Evolutionary conservation across 2,329 filamentous ascomycete species (phyloP).

Genomic region (Diaporthe australafricana): DNA sequence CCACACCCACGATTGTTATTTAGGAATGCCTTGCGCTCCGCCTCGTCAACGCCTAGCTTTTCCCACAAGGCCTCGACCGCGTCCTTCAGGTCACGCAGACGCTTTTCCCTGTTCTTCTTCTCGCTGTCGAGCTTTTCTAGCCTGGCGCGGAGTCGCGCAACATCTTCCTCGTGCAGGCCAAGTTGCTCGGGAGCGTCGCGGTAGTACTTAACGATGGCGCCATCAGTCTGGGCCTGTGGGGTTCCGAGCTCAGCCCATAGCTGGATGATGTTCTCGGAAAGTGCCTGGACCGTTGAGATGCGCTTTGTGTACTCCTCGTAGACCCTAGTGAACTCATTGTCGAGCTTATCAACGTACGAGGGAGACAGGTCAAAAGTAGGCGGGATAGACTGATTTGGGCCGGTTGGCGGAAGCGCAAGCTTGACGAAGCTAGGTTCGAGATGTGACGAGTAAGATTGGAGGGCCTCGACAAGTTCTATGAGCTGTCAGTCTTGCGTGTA

Average conservation of each 20-base stretch:
- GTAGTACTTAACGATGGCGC: slow-evolving; percentile 87
- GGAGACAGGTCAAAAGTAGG: slow-evolving; percentile 93
- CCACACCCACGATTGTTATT: slow-evolving; percentile 91
- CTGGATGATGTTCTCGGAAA: slow-evolving; percentile 88
- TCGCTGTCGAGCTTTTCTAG: slow-evolving; percentile 88
- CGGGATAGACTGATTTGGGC: slow-evolving; percentile 79
- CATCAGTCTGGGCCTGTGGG: slow-evolving; percentile 92
- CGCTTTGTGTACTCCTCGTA: slow-evolving; percentile 96
- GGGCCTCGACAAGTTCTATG: slow-evolving; percentile 90
- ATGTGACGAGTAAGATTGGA: slow-evolving; percentile 96
- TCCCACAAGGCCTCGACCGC: slow-evolving; percentile 92
- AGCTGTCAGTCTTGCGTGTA: slow-evolving; percentile 35
- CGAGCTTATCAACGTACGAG: slow-evolving; percentile 85
- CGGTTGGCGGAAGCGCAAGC: slow-evolving; percentile 86
- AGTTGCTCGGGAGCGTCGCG: slow-evolving; percentile 93
- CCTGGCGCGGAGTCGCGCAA: slow-evolving; percentile 77
- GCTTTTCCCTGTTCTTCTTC: slow-evolving; percentile 85
- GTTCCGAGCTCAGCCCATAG: slow-evolving; percentile 97
- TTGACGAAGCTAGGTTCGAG: slow-evolving; percentile 90
- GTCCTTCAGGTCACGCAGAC: slow-evolving; percentile 73
- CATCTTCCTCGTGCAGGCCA: slow-evolving; percentile 88
- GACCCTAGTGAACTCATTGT: slow-evolving; percentile 91
- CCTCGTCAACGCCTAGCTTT: slow-evolving; percentile 84
- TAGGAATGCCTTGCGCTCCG: slow-evolving; percentile 86
- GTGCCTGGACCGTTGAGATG: slow-evolving; percentile 77